A percentile compares a stretch with the other conserved stretches of the same genome.
phyloP scores from a whole-genome alignment of 768 basidiomycete genomes.

The Trametes maxima region DNA sequence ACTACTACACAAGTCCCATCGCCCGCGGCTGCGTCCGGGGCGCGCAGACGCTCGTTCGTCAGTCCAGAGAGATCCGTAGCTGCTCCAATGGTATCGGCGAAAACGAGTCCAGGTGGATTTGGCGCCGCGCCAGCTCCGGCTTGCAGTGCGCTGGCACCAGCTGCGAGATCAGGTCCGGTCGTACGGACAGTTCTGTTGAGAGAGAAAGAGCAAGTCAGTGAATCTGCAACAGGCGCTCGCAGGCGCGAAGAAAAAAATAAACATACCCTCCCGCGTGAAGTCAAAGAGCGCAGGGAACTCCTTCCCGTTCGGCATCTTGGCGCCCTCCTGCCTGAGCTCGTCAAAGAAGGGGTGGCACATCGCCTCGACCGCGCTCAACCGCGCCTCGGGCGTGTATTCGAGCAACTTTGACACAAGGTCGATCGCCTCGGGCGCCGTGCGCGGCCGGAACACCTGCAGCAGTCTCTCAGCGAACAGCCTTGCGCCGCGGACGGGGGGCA shows the following conservation, averaged over 20 bases:
- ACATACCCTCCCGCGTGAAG: slow-evolving; percentile 93
- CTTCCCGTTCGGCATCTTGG: slow-evolving; percentile 95
- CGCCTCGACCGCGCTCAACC: slow-evolving; percentile 86
- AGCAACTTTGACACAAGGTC: slow-evolving; percentile 92
- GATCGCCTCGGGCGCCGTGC: slow-evolving; percentile 95
- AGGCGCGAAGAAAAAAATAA: background rate
- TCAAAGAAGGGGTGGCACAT: slow-evolving; percentile 98
- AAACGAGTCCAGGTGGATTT: slow-evolving; percentile 87
- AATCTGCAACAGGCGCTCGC: background rate
- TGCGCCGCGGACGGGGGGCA: slow-evolving; percentile 22
- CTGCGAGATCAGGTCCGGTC: slow-evolving; percentile 90
- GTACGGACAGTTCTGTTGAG: slow-evolving; percentile 85
- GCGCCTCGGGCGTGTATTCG: slow-evolving; percentile 96
- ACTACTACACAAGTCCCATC: slow-evolving; percentile 23
- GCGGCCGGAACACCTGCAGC: slow-evolving; percentile 91
- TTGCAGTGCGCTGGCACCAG: slow-evolving; percentile 92
- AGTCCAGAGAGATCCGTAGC: slow-evolving; percentile 92
- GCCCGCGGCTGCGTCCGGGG: slow-evolving; percentile 19
- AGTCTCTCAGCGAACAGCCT: slow-evolving; percentile 4
- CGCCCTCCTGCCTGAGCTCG: slow-evolving; percentile 87
- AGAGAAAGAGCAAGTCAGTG: slow-evolving; percentile 9
- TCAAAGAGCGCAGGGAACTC: slow-evolving; percentile 94
- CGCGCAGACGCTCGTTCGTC: slow-evolving; percentile 34
- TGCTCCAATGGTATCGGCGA: slow-evolving; percentile 98
- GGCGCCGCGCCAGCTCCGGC: slow-evolving; percentile 82